Conservation (phyloP, 176 grass and related monocot genomes). For the Oryza officinalis region DNA sequence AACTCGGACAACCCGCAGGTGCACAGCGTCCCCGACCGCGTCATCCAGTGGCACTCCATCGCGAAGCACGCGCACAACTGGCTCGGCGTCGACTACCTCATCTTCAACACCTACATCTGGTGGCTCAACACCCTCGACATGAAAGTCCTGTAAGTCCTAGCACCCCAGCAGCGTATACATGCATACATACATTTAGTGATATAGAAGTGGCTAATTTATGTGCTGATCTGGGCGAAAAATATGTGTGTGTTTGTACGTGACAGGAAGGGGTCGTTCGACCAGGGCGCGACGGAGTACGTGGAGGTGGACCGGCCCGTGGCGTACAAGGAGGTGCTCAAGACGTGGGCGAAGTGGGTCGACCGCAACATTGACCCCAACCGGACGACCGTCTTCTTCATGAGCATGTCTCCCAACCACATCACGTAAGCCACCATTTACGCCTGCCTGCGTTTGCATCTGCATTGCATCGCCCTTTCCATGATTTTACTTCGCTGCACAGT, state of each 20-base stretch:
- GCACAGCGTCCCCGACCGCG: conserved; percentile 82
- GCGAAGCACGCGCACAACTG: conserved; percentile 77
- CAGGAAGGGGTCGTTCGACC: conserved; percentile 70
- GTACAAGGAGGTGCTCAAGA: conserved; percentile 78
- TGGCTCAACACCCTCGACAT: conserved; percentile 88
- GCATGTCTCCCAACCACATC: conserved; percentile 97
- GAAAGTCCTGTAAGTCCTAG: conserved; percentile 73
- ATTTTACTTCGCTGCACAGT: neutral
- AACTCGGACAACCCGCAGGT: conserved; percentile 95
- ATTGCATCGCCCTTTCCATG: neutral
- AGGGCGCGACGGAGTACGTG: conserved; percentile 69
- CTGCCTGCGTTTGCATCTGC: neutral
- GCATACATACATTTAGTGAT: too few relatives aligned
- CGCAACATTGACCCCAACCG: conserved; percentile 76
- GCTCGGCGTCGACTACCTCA: conserved; percentile 82
- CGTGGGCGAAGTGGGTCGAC: conserved; percentile 92
- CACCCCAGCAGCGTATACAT: too few relatives aligned
- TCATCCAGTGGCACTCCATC: conserved; percentile 89
- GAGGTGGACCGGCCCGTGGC: conserved; percentile 80
- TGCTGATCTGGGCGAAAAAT: neutral
- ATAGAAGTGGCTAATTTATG: neutral
- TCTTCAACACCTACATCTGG: conserved; percentile 99
- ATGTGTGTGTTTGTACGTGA: neutral
- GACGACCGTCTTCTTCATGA: conserved; percentile 94
- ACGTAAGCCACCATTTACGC: conserved; percentile 39